These are phyloP conservation scores for Physaria fendleri DNA, from an alignment of 345 rosid genomes.

Conservation along the genomic window DNA sequence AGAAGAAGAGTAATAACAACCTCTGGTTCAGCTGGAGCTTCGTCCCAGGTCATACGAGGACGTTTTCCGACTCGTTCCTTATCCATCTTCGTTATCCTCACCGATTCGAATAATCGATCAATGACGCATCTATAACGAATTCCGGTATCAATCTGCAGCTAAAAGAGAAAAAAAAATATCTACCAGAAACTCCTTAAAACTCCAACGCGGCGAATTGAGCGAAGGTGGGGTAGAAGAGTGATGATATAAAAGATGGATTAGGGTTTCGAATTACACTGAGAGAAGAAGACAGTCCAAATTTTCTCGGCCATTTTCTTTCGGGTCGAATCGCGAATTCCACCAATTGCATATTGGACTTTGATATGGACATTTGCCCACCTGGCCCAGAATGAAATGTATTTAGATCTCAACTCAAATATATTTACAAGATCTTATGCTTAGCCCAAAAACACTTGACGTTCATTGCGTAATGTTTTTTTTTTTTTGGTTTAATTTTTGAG, in stretches of 20 bases:
- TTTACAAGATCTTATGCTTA: too few relatives aligned
- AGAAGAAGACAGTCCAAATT: not conserved
- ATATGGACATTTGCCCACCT: too few relatives aligned
- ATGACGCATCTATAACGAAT: not conserved
- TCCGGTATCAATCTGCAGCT: slow-evolving; percentile 19
- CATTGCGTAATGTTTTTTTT: too few relatives aligned
- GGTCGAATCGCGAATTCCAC: not conserved
- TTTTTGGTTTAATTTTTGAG: too few relatives aligned
- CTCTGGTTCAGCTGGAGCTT: slow-evolving; percentile 46
- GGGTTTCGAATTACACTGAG: slow-evolving; percentile 4
- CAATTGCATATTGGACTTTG: not conserved
- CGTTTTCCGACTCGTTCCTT: slow-evolving; percentile 53
- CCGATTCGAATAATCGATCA: slow-evolving; percentile 8
- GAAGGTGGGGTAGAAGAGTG: not conserved
- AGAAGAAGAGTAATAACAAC: slow-evolving; percentile 26
- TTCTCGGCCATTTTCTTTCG: not conserved
- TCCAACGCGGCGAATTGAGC: not conserved
- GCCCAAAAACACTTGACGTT: too few relatives aligned
- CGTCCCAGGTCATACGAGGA: slow-evolving; percentile 68
- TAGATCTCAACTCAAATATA: too few relatives aligned
- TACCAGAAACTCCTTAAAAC: slow-evolving; percentile 7
- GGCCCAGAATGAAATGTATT: too few relatives aligned
- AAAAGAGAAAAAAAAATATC: slow-evolving; percentile 6
- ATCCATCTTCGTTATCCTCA: slow-evolving; percentile 34
- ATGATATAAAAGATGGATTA: slow-evolving; percentile 7